Conservation (phyloP, 164 flowering plant species). For the Vitis vinifera region ASM3070453v1 NC_081812.1:13436001-13436500, state of each 20-base stretch:
- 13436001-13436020: too few relatives aligned
- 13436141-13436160: too few relatives aligned
- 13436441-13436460: neutral
- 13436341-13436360: conserved; percentile 9
- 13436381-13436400: neutral
- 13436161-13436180: conserved; percentile 5
- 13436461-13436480: neutral
- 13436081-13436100: too few relatives aligned
- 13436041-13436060: too few relatives aligned
- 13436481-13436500: neutral
- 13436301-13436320: neutral
- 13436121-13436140: too few relatives aligned
- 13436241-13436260: neutral
- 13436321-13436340: conserved; percentile 4
- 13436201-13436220: conserved; percentile 8
- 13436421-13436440: neutral
- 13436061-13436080: too few relatives aligned
- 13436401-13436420: neutral
- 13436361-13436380: neutral
- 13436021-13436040: too few relatives aligned
- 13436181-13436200: conserved; percentile 12
- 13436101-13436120: too few relatives aligned
- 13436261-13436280: neutral
- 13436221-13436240: conserved; percentile 2
- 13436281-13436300: neutral